Conservation (phyloP, 768 basidiomycete genomes). For the Lactarius indigo region DNA sequence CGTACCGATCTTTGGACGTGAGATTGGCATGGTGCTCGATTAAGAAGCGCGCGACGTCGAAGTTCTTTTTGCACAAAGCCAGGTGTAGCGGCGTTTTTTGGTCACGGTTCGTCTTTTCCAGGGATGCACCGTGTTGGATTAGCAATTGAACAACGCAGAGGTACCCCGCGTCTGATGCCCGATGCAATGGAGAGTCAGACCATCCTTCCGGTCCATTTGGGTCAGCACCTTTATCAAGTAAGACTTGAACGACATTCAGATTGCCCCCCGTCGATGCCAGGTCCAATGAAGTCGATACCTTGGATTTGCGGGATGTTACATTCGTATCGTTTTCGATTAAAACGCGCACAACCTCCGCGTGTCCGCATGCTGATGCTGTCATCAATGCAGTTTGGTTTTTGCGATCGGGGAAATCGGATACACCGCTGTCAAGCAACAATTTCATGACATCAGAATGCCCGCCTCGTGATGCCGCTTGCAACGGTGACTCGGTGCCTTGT, state of each 20-base stretch:
- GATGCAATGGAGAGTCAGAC: too few species aligned
- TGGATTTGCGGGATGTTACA: background rate
- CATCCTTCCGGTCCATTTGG: too few species aligned
- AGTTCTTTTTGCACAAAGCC: accelerated
- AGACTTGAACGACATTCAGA: too few species aligned
- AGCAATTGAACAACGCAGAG: background rate
- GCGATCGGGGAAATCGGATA: too few species aligned
- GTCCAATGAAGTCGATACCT: background rate
- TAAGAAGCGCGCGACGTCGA: background rate
- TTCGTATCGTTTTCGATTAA: background rate
- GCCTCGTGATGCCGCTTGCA: background rate
- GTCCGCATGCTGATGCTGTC: background rate
- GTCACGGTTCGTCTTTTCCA: background rate
- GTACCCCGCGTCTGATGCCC: too few species aligned
- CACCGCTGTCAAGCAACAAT: background rate
- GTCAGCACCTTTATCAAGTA: too few species aligned
- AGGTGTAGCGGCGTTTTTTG: background rate
- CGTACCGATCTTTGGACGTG: background rate
- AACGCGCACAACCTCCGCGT: background rate
- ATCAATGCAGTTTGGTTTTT: background rate
- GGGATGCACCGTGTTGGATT: background rate
- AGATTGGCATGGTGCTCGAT: background rate
- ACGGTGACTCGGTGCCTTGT: too few species aligned
- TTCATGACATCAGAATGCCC: background rate
- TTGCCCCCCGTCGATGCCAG: background rate